Evolutionary conservation across 164 flowering plant genomes (phyloP).

Genomic region (Berberis vulgaris): DNA sequence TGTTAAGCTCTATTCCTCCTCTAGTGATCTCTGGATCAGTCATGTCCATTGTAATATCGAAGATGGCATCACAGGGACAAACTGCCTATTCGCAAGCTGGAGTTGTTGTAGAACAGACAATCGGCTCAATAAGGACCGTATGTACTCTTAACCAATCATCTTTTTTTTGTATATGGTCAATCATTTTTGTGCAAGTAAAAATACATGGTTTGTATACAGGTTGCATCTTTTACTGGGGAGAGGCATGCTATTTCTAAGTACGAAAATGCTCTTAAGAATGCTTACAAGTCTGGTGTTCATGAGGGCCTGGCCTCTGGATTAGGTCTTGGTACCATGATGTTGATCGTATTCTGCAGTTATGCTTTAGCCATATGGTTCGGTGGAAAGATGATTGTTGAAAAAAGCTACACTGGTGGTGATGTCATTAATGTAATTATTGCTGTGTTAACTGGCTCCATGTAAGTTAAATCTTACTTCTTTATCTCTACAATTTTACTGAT

Average conservation of each 20-base stretch:
- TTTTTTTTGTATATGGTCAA: neutral
- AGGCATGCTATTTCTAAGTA: conserved; percentile 53
- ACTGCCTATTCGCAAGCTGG: conserved; percentile 53
- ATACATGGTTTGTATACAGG: neutral
- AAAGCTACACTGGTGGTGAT: conserved; percentile 62
- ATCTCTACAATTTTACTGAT: neutral
- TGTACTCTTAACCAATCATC: neutral
- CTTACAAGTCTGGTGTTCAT: conserved; percentile 50
- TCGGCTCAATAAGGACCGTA: conserved; percentile 82
- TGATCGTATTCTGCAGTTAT: conserved; percentile 42
- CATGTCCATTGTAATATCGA: conserved; percentile 28
- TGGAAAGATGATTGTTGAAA: conserved; percentile 48
- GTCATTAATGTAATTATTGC: conserved; percentile 63
- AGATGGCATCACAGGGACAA: conserved; percentile 47
- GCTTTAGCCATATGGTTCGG: conserved; percentile 77
- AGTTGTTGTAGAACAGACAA: conserved; percentile 49
- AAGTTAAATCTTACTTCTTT: conserved; percentile 16
- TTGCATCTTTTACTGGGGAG: conserved; percentile 47
- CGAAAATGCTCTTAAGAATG: conserved; percentile 35
- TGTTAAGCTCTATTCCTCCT: conserved; percentile 44
- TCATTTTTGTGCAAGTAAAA: neutral
- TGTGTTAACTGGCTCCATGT: conserved; percentile 65
- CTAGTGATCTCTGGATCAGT: conserved; percentile 37
- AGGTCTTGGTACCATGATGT: conserved; percentile 51
- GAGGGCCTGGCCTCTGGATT: conserved; percentile 62